Evolutionary conservation across 768 basidiomycete species (phyloP).

Genomic region (Tricholoma matsutake): DNA sequence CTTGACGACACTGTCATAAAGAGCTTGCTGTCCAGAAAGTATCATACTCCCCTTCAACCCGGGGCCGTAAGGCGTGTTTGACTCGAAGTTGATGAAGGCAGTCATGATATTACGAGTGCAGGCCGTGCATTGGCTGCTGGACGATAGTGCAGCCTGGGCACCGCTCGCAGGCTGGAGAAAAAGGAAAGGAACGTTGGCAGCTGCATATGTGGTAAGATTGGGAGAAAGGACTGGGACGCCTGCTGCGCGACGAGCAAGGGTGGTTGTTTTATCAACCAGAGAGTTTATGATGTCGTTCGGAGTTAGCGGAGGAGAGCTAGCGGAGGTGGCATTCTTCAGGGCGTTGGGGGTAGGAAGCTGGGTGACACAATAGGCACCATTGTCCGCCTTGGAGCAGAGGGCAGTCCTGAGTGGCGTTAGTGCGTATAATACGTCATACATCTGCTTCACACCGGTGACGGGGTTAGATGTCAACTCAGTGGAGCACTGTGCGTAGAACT

Average conservation of each 20-base stretch:
- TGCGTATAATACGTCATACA: slow-evolving; percentile 82
- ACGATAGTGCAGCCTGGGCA: slow-evolving; percentile 26
- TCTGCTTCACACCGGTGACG: slow-evolving; percentile 47
- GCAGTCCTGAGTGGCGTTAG: slow-evolving; percentile 62
- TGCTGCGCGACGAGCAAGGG: slow-evolving; percentile 4
- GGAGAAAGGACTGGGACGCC: slow-evolving; percentile 41
- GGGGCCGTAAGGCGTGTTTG: slow-evolving; percentile 65
- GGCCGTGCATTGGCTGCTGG: slow-evolving; percentile 65
- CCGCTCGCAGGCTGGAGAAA: slow-evolving; percentile 50
- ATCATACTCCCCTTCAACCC: slow-evolving; percentile 66
- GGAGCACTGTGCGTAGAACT: slow-evolving; percentile 71
- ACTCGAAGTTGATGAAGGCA: slow-evolving; percentile 76
- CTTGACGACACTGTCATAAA: slow-evolving; percentile 59
- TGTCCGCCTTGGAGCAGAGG: slow-evolving; percentile 74
- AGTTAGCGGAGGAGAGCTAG: not conserved
- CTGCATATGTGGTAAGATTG: slow-evolving; percentile 51
- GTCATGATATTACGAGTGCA: slow-evolving; percentile 81
- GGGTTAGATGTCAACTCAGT: slow-evolving; percentile 59
- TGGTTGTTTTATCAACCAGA: slow-evolving; percentile 16
- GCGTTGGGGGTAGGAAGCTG: slow-evolving; percentile 25
- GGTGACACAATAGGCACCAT: slow-evolving; percentile 65
- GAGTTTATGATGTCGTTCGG: slow-evolving; percentile 25
- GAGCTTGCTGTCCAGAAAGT: slow-evolving; percentile 56
- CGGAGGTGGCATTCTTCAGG: slow-evolving; percentile 8
- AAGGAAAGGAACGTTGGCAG: slow-evolving; percentile 76